These are phyloP conservation scores for Phaseolus coccineus DNA, from an alignment of 331 rosid genomes.

Conservation along the genomic window DNA sequence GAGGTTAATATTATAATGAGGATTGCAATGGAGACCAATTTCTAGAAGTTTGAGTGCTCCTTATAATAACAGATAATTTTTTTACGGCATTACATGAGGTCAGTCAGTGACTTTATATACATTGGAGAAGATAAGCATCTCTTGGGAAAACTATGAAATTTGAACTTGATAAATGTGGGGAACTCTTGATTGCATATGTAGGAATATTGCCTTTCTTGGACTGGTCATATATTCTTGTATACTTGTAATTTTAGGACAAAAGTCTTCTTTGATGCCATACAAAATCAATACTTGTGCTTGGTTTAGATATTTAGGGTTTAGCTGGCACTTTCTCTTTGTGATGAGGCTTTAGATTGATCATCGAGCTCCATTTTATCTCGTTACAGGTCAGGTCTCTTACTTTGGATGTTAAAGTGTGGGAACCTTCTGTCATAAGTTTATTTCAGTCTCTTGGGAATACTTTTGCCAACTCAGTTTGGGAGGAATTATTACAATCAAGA, in stretches of 20 bases:
- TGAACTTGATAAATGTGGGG: neutral
- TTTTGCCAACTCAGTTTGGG: slow-evolving; percentile 99
- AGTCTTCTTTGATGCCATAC: slow-evolving; percentile 10
- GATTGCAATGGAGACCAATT: neutral
- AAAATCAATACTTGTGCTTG: neutral
- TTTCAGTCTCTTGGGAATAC: slow-evolving; percentile 98
- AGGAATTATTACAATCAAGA: slow-evolving; percentile 94
- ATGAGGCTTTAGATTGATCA: slow-evolving; percentile 43
- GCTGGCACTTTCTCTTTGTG: slow-evolving; percentile 16
- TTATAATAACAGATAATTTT: slow-evolving; percentile 7
- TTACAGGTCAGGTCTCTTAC: slow-evolving; percentile 97
- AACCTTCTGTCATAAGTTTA: slow-evolving; percentile 91
- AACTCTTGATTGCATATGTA: neutral
- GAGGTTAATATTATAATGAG: neutral
- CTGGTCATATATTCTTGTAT: neutral
- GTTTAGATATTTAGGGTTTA: slow-evolving; percentile 16
- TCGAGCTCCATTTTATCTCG: slow-evolving; percentile 39
- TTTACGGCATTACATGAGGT: neutral
- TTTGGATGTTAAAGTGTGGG: slow-evolving; percentile 98
- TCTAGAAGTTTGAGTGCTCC: neutral
- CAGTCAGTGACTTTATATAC: neutral
- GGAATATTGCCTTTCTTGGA: neutral
- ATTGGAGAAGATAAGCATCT: slow-evolving; percentile 1
- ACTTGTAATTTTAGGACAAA: slow-evolving; percentile 7
- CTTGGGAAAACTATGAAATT: neutral